These are phyloP conservation scores for Plenodomus biglobosus DNA, from an alignment of 2,329 filamentous ascomycete species.

Conservation along the genomic window DNA sequence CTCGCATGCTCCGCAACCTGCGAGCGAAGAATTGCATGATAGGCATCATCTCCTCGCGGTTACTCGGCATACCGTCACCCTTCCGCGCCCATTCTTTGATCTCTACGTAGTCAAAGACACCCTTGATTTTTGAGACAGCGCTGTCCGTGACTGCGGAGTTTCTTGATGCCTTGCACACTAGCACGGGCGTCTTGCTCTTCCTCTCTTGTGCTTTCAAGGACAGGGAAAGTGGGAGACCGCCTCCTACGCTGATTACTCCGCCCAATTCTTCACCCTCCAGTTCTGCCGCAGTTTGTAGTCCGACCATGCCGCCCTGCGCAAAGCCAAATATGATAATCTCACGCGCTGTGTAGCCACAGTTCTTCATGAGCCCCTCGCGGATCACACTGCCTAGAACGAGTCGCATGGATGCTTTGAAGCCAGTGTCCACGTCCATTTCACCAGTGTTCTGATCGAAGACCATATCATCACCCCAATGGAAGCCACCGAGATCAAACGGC, in stretches of 20 bases:
- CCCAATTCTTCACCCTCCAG: slow-evolving; percentile 49
- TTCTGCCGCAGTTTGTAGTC: slow-evolving; percentile 49
- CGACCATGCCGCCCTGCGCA: slow-evolving; percentile 61
- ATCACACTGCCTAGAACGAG: slow-evolving; percentile 50
- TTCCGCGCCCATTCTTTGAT: slow-evolving; percentile 52
- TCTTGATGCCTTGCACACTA: slow-evolving; percentile 61
- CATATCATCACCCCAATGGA: slow-evolving; percentile 64
- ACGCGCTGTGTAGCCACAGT: slow-evolving; percentile 53
- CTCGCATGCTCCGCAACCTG: slow-evolving; percentile 59
- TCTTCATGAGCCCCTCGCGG: slow-evolving; percentile 48
- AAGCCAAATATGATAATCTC: slow-evolving; percentile 59
- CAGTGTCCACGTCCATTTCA: slow-evolving; percentile 57
- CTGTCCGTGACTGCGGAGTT: slow-evolving; percentile 61
- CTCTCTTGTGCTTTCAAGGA: slow-evolving; percentile 33
- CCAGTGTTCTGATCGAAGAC: slow-evolving; percentile 56
- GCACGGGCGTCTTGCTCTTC: slow-evolving; percentile 64
- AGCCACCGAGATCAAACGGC: slow-evolving; percentile 68
- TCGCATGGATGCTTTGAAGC: slow-evolving; percentile 50
- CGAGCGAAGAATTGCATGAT: slow-evolving; percentile 83
- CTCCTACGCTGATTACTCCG: slow-evolving; percentile 66
- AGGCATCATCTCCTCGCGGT: slow-evolving; percentile 81
- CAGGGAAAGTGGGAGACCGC: slow-evolving; percentile 52
- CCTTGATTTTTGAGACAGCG: slow-evolving; percentile 64
- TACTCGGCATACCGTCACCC: slow-evolving; percentile 81
- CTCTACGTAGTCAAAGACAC: slow-evolving; percentile 58